Evolutionary conservation across 2,329 filamentous ascomycete species (phyloP), one percentile per base, ranked within the genome.

Genomic region (Torrubiella hemipterigena): DNA sequence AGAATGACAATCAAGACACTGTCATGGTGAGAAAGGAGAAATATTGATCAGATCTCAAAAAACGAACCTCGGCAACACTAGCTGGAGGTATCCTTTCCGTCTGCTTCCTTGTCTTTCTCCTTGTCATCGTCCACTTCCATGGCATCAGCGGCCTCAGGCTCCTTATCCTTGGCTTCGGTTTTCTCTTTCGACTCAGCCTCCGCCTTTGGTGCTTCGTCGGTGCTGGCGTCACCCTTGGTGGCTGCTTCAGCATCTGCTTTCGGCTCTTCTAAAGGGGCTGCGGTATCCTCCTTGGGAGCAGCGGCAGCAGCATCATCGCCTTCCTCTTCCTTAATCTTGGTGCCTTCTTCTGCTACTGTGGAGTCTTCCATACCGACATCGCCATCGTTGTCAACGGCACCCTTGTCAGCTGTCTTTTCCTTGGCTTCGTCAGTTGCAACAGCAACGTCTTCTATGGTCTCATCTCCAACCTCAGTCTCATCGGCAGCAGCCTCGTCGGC

Each of bases 311-410:
- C 47, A 3, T 47, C 41, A 29, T 61, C 55, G 5, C 40, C 39
- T 6, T 63, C 59, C 24, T 62, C 58, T 19, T 54, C 51, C 35
- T 62, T 59, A 27, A 62, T 57, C 7, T 46, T 41, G n/a, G 54
- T 42, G 15, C 47, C 45, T 24, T 48, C 45, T 10, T 51, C 42
- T 8, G 41, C 41, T 2, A 51, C 38, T 1, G 50, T 47, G 3
- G 56, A 39, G 26, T 61, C 63, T 3, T 50, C 53, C 65, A 71
- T 71, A 8, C 65, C 63, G 6, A 70, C 54, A 42, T 71, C 65
- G 10, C 65, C 65, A 34, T 69, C 65, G 3, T 47, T 49, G 18
- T 71, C 66, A 5, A 59, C 47, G 20, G 54, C 55, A 5, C 44
- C 34, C 13, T 49, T 49, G 22, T 52, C 39, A 21, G 30, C 17